Evolutionary conservation across 1,284 basidiomycete genomes (phyloP).

Genomic region (Cutaneotrichosporon sp.): DNA sequence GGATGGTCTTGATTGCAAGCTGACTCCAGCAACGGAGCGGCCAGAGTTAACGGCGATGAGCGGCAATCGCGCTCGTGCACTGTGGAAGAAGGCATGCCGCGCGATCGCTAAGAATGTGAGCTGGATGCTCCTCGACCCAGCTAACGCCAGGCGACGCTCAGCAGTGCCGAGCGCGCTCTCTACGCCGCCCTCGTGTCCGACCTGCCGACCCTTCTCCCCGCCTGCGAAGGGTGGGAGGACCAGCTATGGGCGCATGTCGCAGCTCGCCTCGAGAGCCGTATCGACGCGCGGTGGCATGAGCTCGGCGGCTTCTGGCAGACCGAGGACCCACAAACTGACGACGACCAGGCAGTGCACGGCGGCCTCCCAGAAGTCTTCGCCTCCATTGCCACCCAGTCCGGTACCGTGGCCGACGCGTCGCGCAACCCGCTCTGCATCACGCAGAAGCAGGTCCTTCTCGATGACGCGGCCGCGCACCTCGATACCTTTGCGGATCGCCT

Average conservation of each 20-base stretch:
- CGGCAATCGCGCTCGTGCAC: conserved; percentile 68
- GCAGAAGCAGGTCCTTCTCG: conserved; percentile 81
- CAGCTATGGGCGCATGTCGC: conserved; percentile 89
- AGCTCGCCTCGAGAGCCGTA: conserved; percentile 69
- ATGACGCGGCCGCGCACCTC: conserved; percentile 66
- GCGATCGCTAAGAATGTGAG: conserved; percentile 73
- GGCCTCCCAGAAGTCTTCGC: conserved; percentile 50
- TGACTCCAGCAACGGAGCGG: conserved; percentile 54
- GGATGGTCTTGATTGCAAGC: background rate
- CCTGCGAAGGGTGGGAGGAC: conserved; percentile 90
- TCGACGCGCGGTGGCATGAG: conserved; percentile 48
- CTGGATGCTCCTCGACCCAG: background rate
- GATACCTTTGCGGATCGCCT: conserved; percentile 70
- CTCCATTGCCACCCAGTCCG: conserved; percentile 40
- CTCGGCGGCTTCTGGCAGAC: conserved; percentile 53
- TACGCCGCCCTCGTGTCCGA: conserved; percentile 89
- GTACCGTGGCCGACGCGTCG: conserved; percentile 57
- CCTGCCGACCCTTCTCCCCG: conserved; percentile 67
- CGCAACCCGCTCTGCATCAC: conserved; percentile 68
- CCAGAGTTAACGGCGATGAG: conserved; percentile 27
- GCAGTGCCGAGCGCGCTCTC: conserved; percentile 73
- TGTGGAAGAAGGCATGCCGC: conserved; percentile 84
- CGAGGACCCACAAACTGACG: conserved; percentile 35
- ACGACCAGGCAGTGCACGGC: conserved; percentile 37
- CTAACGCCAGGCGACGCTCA: conserved; percentile 61